A percentile compares a stretch with the other conserved stretches of the same genome.
Evolutionary conservation across 1,139 yeast genomes (phyloP).

Genomic region (Candida pseudocylindracea): DNA sequence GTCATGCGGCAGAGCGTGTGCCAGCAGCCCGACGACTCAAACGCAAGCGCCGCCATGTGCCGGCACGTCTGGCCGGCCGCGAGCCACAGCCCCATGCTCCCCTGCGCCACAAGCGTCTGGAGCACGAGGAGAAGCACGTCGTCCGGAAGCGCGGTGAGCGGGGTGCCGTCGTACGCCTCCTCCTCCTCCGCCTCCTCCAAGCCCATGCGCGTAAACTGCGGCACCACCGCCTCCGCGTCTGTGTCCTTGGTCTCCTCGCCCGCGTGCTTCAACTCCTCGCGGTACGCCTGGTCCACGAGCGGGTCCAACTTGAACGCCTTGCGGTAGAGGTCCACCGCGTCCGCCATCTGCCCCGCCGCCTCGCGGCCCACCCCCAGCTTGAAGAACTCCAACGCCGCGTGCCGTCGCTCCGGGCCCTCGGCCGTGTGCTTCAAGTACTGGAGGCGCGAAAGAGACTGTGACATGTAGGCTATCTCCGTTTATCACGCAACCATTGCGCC

Average conservation of each 20-base stretch:
- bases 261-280: conserved; percentile 15
- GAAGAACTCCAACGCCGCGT: conserved; percentile 2
- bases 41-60: conserved; percentile 37
- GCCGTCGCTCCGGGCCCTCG: too few relatives aligned
- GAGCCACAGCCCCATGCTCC: conserved; percentile 47
- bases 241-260: conserved; percentile 9
- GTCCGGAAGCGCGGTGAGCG: conserved; percentile 12
- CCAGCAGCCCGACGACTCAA: conserved; percentile 29
- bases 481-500: too few relatives aligned
- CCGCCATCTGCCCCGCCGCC: conserved; percentile 51
- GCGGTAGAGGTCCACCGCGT: conserved; percentile 56
- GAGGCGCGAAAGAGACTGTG: too few relatives aligned
- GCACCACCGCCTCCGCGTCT: conserved; percentile 9
- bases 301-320: conserved; percentile 48
- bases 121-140: conserved; percentile 8
- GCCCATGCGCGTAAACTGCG: conserved; percentile 10
- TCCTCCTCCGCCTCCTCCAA: conserved; percentile 13
- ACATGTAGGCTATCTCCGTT: too few relatives aligned
- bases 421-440: too few relatives aligned
- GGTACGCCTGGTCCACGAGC: conserved; percentile 44
- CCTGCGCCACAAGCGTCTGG: conserved; percentile 18
- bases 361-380: conserved; percentile 58
- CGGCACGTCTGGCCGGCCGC: conserved; percentile 39
- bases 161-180: conserved; percentile 14
- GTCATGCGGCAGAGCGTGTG: conserved; percentile 27